Conservation (phyloP, 78 protist genomes). For the Dictyostelium brefeldianum region DNA sequence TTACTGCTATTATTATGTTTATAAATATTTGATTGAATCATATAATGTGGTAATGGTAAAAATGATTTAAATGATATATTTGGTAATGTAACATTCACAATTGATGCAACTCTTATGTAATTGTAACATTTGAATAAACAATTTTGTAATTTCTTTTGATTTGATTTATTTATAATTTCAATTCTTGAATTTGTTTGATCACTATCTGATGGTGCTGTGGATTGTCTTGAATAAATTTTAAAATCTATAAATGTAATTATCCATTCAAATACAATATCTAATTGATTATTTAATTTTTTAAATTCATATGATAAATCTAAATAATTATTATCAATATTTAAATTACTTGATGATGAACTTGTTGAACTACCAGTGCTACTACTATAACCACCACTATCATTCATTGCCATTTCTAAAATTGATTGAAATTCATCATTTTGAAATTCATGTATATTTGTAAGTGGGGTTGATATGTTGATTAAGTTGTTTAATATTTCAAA, state of each 20-base stretch:
- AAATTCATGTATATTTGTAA: neutral
- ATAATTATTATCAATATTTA: neutral
- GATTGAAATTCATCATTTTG: neutral
- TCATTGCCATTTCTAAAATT: neutral
- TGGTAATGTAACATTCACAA: slow-evolving; percentile 15
- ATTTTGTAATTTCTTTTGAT: neutral
- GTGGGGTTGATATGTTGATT: slow-evolving; percentile 41
- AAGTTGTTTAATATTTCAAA: slow-evolving; percentile 31
- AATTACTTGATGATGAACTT: neutral
- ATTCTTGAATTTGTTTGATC: neutral
- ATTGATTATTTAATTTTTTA: neutral
- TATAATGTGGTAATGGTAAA: slow-evolving; percentile 70
- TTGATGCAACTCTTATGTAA: slow-evolving; percentile 32
- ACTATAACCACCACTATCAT: neutral
- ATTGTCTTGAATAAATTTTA: neutral
- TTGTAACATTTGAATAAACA: slow-evolving; percentile 30
- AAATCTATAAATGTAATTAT: slow-evolving; percentile 1
- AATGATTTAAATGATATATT: slow-evolving; percentile 30
- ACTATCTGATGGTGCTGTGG: neutral
- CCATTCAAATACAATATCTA: neutral
- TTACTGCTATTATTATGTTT: neutral
- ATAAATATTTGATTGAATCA: slow-evolving; percentile 31
- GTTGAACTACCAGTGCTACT: neutral
- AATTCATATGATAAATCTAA: slow-evolving; percentile 18
- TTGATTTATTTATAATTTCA: neutral